Conservation (phyloP, 83 land plant species). For the Diphasiastrum complanatum region DNA sequence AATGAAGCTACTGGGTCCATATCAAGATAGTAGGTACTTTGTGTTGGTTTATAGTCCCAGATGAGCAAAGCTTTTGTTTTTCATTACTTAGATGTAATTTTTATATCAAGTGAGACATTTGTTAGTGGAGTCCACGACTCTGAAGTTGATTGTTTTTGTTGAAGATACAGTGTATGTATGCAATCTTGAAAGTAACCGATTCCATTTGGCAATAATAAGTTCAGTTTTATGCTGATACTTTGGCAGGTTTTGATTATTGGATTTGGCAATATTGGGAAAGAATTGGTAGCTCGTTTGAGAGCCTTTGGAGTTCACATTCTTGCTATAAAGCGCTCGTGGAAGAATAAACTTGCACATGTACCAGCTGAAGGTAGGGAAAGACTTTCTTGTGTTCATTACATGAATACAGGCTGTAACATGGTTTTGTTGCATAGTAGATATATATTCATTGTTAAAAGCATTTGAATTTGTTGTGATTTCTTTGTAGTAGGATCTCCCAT, state of each 20-base stretch:
- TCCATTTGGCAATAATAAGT: too few species aligned
- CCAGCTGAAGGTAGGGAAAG: slow-evolving; percentile 25
- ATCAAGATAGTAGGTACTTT: too few species aligned
- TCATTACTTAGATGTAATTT: too few species aligned
- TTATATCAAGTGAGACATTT: too few species aligned
- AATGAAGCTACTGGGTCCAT: too few species aligned
- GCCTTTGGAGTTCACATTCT: slow-evolving; percentile 84
- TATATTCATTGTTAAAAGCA: not conserved
- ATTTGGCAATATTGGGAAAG: slow-evolving; percentile 79
- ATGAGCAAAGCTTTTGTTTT: too few species aligned
- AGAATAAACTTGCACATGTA: slow-evolving; percentile 1
- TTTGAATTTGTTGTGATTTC: not conserved
- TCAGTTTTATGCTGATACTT: slow-evolving; percentile 3
- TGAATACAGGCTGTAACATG: not conserved
- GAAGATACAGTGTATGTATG: too few species aligned
- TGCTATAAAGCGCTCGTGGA: slow-evolving; percentile 76
- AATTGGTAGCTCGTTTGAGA: slow-evolving; percentile 70
- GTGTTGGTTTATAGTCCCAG: too few species aligned
- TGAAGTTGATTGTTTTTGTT: too few species aligned
- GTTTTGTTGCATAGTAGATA: not conserved
- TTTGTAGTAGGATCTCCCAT: slow-evolving; percentile 3
- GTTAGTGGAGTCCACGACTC: too few species aligned
- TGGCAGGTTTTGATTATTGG: slow-evolving; percentile 82
- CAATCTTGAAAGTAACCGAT: too few species aligned
- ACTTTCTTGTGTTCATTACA: too few species aligned